A percentile compares a stretch with the other conserved stretches of the same genome.
Conservation (phyloP, 768 basidiomycete genomes). For the Tylopilus sp. region DNA sequence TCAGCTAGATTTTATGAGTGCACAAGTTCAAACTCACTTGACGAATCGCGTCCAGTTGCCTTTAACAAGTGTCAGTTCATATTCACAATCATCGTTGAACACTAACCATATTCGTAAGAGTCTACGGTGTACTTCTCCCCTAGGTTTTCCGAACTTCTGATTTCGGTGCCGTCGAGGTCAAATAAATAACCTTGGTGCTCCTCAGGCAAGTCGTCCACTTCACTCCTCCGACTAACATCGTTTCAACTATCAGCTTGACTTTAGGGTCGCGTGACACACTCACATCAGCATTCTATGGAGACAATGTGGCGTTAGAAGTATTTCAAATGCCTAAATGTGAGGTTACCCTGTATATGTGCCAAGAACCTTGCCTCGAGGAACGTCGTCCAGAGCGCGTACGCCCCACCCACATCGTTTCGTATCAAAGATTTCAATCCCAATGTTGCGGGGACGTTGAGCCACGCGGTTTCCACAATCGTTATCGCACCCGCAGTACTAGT, state of each 20-base stretch:
- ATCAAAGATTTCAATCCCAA: slow-evolving; percentile 65
- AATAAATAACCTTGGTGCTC: slow-evolving; percentile 50
- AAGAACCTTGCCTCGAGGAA: slow-evolving; percentile 55
- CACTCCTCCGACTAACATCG: slow-evolving; percentile 39
- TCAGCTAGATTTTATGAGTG: slow-evolving; percentile 1
- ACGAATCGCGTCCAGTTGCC: slow-evolving; percentile 79
- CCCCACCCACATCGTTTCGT: slow-evolving; percentile 64
- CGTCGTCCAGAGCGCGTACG: slow-evolving; percentile 41
- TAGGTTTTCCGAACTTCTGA: slow-evolving; percentile 32
- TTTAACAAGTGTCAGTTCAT: slow-evolving; percentile 23
- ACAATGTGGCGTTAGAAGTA: slow-evolving; percentile 3
- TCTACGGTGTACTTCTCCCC: slow-evolving; percentile 51
- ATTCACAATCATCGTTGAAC: background rate
- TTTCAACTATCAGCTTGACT: background rate
- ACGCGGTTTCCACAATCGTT: slow-evolving; percentile 54
- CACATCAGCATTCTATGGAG: slow-evolving; percentile 44
- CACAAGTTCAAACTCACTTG: slow-evolving; percentile 45
- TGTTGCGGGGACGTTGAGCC: slow-evolving; percentile 53
- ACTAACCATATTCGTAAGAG: slow-evolving; percentile 47
- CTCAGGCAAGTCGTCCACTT: slow-evolving; percentile 36
- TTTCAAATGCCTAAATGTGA: background rate
- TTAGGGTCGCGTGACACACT: slow-evolving; percentile 14
- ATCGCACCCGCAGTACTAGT: slow-evolving; percentile 46
- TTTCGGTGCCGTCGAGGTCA: slow-evolving; percentile 59
- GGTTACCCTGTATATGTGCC: slow-evolving; percentile 69